Evolutionary conservation across 805 yeast species (phyloP).

Genomic region (Maudiozyma pseudohumilis): DNA sequence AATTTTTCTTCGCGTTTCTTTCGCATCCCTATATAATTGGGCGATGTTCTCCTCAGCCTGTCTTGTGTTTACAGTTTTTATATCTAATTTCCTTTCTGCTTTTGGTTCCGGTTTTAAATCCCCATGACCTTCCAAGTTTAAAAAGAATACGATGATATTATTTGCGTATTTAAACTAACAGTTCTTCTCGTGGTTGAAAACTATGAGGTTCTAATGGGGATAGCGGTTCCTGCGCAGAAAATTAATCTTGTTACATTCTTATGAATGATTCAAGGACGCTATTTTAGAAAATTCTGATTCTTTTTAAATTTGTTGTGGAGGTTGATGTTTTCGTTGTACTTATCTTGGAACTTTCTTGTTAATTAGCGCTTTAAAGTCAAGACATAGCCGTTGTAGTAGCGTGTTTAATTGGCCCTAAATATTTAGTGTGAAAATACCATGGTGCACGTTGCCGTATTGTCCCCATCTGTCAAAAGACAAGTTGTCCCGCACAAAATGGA

Average conservation of each 20-base stretch:
- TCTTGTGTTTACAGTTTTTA: not conserved
- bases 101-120: conserved; percentile 7
- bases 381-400: no score
- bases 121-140: conserved; percentile 33
- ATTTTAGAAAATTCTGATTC: conserved; percentile 31
- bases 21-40: no score
- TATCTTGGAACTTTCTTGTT: no score
- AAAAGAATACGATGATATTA: conserved; percentile 30
- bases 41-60: not conserved
- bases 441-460: no score
- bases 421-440: no score
- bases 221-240: conserved; percentile 31
- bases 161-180: conserved; percentile 30
- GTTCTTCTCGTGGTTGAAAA: conserved; percentile 22
- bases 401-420: no score
- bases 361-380: no score
- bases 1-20: no score
- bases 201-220: conserved; percentile 30
- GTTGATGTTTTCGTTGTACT: no score
- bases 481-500: no score
- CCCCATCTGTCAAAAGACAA: no score
- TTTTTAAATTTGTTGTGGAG: conserved; percentile 8
- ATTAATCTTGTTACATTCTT: conserved; percentile 31
- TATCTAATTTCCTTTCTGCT: not conserved
- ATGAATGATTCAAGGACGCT: conserved; percentile 28